Conservation (phyloP, 2,329 filamentous ascomycete genomes). For the Aspergillus calidoustus region DNA sequence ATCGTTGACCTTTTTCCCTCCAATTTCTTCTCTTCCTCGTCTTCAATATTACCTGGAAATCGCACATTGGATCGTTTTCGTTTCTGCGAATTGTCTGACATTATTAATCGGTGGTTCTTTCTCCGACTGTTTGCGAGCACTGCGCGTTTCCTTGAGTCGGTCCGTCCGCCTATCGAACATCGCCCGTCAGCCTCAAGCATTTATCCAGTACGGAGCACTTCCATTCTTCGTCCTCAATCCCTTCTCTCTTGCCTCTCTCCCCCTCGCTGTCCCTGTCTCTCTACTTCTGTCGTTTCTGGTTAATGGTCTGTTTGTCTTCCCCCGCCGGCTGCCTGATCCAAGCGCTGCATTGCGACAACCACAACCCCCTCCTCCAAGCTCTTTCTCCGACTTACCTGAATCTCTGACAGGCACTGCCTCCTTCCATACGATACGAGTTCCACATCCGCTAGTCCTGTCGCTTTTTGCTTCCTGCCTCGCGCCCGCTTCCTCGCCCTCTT, state of each 20-base stretch:
- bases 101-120: constrained; percentile 5
- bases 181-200: constrained; percentile 8
- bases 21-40: constrained; percentile 16
- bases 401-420: constrained; percentile 21
- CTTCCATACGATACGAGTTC: constrained; percentile 18
- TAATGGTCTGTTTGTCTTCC: constrained; percentile 13
- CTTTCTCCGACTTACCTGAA: constrained; percentile 12
- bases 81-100: not conserved
- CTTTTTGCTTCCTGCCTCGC: constrained; percentile 17
- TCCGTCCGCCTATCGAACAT: not conserved
- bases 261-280: constrained; percentile 5
- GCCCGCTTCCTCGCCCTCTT: constrained; percentile 21
- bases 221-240: constrained; percentile 18
- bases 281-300: constrained; percentile 11
- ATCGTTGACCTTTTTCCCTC: not conserved
- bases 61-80: not conserved
- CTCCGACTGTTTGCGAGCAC: not conserved
- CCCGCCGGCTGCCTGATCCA: constrained; percentile 10
- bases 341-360: constrained; percentile 13
- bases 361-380: not conserved
- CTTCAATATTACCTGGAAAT: constrained; percentile 13
- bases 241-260: constrained; percentile 16
- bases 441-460: constrained; percentile 22
- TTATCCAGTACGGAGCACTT: not conserved
- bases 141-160: not conserved